Percentiles rank a stretch among this genome's conserved stretches.
Conservation (phyloP, 2,329 filamentous ascomycete genomes). For the Sodiomyces alkalinus region DNA sequence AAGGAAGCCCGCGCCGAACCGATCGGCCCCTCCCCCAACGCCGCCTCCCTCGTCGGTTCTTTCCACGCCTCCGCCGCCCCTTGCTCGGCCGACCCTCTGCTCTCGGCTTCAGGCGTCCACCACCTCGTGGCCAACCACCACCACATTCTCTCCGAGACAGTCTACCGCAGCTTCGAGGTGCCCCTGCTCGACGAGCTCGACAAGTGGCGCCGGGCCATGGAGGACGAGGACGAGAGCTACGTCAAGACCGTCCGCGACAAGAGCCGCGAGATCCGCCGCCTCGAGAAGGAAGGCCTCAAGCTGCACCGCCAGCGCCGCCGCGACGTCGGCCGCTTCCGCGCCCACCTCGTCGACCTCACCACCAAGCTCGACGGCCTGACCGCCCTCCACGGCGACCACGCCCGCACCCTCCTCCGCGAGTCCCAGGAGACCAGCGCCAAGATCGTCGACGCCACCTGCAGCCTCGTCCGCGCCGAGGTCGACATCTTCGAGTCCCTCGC, state of each 20-base stretch:
- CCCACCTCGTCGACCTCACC: conserved; percentile 49
- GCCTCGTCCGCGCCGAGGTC: conserved; percentile 50
- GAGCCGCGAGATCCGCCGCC: conserved; percentile 43
- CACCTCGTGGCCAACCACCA: conserved; percentile 56
- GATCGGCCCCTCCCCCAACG: conserved; percentile 22
- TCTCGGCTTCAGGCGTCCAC: conserved; percentile 49
- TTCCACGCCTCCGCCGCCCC: conserved; percentile 28
- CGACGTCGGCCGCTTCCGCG: conserved; percentile 46
- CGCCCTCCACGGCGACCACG: conserved; percentile 42
- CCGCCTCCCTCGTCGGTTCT: conserved; percentile 26
- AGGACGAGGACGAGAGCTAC: conserved; percentile 49
- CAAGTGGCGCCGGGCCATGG: conserved; percentile 45
- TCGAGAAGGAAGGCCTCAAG: conserved; percentile 51
- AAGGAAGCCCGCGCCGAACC: conserved; percentile 50
- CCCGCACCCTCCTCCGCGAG: conserved; percentile 42
- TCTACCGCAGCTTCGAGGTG: conserved; percentile 54
- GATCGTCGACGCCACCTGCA: conserved; percentile 50
- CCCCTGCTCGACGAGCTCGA: conserved; percentile 55
- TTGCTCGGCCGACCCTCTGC: conserved; percentile 48
- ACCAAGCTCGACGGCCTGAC: conserved; percentile 47
- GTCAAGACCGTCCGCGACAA: conserved; percentile 37
- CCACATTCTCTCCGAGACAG: conserved; percentile 53
- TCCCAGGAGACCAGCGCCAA: conserved; percentile 47
- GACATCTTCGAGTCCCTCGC: conserved; percentile 55
- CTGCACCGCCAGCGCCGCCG: conserved; percentile 43